Evolutionary conservation across 192 early-diverging fungal species (phyloP).

Genomic region (Globomyces pollinis-pini): DNA sequence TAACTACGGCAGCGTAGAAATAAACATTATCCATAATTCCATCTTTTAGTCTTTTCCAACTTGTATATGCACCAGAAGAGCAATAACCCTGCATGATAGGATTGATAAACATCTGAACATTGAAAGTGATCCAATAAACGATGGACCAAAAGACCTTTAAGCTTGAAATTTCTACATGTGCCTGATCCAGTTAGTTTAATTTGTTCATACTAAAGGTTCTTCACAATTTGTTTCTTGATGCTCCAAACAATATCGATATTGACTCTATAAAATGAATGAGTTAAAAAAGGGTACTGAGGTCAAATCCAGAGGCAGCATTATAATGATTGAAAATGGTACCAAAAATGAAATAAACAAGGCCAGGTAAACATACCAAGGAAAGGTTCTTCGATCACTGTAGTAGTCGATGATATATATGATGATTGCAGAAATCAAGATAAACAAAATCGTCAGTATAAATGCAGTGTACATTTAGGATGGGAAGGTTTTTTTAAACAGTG

Average conservation of each 20-base stretch:
- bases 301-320: slow-evolving; percentile 85
- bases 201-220: too few relatives aligned
- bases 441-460: slow-evolving; percentile 15
- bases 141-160: slow-evolving; percentile 71
- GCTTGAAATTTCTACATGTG: slow-evolving; percentile 63
- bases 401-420: slow-evolving; percentile 59
- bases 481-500: not conserved
- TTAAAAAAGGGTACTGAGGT: slow-evolving; percentile 29
- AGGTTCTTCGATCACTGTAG: slow-evolving; percentile 67
- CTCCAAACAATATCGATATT: slow-evolving; percentile 56
- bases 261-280: slow-evolving; percentile 59
- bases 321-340: slow-evolving; percentile 83
- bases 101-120: slow-evolving; percentile 45
- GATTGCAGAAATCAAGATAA: slow-evolving; percentile 41
- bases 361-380: slow-evolving; percentile 78
- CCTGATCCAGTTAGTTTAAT: too few relatives aligned
- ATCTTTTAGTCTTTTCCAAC: slow-evolving; percentile 56
- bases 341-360: slow-evolving; percentile 74
- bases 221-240: slow-evolving; percentile 44
- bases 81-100: slow-evolving; percentile 79
- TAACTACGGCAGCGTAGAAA: slow-evolving; percentile 68
- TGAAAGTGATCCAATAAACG: slow-evolving; percentile 88
- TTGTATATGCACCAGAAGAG: slow-evolving; percentile 78
- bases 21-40: slow-evolving; percentile 74
- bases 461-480: slow-evolving; percentile 2